phyloP scores from a whole-genome alignment of 2,329 filamentous ascomycete genomes.

The Venturia oleaginea region DNA sequence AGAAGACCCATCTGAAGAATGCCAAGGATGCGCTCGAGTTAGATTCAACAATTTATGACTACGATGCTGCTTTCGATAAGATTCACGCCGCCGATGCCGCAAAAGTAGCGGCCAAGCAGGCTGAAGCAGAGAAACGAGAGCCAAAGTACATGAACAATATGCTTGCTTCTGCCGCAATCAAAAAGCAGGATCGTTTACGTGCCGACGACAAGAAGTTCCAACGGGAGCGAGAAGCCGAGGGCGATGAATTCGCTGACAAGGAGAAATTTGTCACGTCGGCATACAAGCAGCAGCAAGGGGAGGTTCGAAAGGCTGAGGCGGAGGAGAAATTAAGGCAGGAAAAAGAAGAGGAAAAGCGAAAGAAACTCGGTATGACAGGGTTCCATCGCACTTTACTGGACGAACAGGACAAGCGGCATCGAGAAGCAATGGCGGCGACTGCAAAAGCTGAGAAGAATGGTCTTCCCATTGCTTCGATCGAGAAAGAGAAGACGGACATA shows the following conservation, averaged over 20 bases:
- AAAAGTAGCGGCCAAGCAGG: conserved; percentile 44
- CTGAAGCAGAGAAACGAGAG: conserved; percentile 49
- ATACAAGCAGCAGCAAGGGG: conserved; percentile 73
- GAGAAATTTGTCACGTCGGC: conserved; percentile 80
- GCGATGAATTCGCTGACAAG: conserved; percentile 72
- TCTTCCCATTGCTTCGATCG: conserved; percentile 27
- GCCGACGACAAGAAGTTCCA: conserved; percentile 75
- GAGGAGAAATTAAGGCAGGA: conserved; percentile 61
- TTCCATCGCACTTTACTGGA: conserved; percentile 71
- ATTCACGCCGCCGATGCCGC: conserved; percentile 51
- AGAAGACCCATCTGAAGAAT: conserved; percentile 53
- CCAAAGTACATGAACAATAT: conserved; percentile 74
- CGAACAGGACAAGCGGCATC: conserved; percentile 59
- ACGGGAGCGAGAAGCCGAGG: conserved; percentile 68
- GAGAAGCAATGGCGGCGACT: conserved; percentile 57
- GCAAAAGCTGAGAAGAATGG: conserved; percentile 28
- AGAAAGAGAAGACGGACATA: conserved; percentile 47
- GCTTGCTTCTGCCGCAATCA: conserved; percentile 61
- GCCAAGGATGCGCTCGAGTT: conserved; percentile 55
- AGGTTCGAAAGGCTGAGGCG: conserved; percentile 59
- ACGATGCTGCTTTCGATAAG: conserved; percentile 73
- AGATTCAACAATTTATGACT: conserved; percentile 74
- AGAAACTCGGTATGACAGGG: conserved; percentile 62
- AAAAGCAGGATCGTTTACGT: conserved; percentile 68
- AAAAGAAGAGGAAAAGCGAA: conserved; percentile 55